Conservation (phyloP, 495 filamentous ascomycete species). For the Penicillium atrosanguineum region DNA sequence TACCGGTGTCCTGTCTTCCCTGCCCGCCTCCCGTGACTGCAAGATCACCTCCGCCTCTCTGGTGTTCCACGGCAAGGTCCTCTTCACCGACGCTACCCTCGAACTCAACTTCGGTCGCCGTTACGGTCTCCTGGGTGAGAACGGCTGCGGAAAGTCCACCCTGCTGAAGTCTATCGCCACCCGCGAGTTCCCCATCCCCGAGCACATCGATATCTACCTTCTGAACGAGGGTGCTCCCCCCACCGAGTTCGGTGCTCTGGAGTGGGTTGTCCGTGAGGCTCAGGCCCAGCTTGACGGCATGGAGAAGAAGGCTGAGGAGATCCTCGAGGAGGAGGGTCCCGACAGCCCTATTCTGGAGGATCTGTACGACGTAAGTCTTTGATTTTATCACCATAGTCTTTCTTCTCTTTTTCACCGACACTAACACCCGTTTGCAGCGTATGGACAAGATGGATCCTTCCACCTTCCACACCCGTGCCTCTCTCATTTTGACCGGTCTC, state of each 20-base stretch:
- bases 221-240: constrained; percentile 96
- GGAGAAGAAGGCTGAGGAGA: constrained; percentile 84
- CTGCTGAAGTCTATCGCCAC: constrained; percentile 89
- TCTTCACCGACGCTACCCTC: constrained; percentile 88
- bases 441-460: constrained; percentile 99
- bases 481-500: constrained; percentile 95
- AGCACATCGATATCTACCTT: constrained; percentile 97
- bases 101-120: constrained; percentile 91
- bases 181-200: constrained; percentile 93
- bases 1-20: constrained; percentile 90
- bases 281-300: constrained; percentile 88
- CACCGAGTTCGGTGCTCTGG: constrained; percentile 82
- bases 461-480: constrained; percentile 97
- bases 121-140: constrained; percentile 95
- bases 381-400: constrained; percentile 1
- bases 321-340: constrained; percentile 86
- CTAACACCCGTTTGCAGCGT: constrained; percentile 58
- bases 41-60: constrained; percentile 93
- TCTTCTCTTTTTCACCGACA: background rate
- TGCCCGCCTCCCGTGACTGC: constrained; percentile 80
- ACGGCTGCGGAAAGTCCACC: constrained; percentile 98
- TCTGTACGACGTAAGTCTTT: constrained; percentile 83
- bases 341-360: constrained; percentile 91
- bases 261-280: constrained; percentile 96
- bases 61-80: constrained; percentile 95